Evolutionary conservation across 1,139 yeast genomes (phyloP).

Genomic region (Candida glucosophila): DNA sequence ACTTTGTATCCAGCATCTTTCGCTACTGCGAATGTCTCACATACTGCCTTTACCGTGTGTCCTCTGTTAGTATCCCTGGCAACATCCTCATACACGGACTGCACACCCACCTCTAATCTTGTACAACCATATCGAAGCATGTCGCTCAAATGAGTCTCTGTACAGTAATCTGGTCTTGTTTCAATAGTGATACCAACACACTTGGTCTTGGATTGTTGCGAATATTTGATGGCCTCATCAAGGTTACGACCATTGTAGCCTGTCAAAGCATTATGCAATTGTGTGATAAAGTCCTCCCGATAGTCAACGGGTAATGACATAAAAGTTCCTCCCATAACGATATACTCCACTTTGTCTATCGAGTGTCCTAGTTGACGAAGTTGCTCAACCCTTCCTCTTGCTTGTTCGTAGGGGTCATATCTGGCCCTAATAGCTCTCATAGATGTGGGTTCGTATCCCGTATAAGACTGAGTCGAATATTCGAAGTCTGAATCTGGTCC

Average conservation of each 20-base stretch:
- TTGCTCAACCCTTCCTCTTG: conserved; percentile 96
- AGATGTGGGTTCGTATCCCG: conserved; percentile 98
- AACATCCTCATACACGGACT: conserved; percentile 94
- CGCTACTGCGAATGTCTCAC: conserved; percentile 91
- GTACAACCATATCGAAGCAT: conserved; percentile 97
- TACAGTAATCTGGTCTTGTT: conserved; percentile 97
- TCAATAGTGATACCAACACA: conserved; percentile 98
- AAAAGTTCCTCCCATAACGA: conserved; percentile 98
- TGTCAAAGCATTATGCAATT: conserved; percentile 87
- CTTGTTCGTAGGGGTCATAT: conserved; percentile 97
- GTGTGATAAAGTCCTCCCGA: conserved; percentile 81
- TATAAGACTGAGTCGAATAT: conserved; percentile 94
- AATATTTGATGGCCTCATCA: conserved; percentile 83
- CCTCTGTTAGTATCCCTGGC: conserved; percentile 98
- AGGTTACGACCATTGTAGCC: conserved; percentile 85
- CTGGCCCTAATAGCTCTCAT: conserved; percentile 98
- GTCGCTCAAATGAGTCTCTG: conserved; percentile 89
- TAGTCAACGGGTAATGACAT: conserved; percentile 90
- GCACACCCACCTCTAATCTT: conserved; percentile 94
- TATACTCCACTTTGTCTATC: conserved; percentile 94
- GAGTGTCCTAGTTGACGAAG: conserved; percentile 91
- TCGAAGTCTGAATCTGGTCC: conserved; percentile 99
- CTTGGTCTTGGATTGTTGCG: conserved; percentile 92
- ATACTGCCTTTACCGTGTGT: conserved; percentile 92
- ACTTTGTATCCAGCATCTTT: conserved; percentile 98